Evolutionary conservation across 108 stramenopile genomes (phyloP), one percentile per base, ranked within the genome.

Genomic region (Skeletonema grethae): DNA sequence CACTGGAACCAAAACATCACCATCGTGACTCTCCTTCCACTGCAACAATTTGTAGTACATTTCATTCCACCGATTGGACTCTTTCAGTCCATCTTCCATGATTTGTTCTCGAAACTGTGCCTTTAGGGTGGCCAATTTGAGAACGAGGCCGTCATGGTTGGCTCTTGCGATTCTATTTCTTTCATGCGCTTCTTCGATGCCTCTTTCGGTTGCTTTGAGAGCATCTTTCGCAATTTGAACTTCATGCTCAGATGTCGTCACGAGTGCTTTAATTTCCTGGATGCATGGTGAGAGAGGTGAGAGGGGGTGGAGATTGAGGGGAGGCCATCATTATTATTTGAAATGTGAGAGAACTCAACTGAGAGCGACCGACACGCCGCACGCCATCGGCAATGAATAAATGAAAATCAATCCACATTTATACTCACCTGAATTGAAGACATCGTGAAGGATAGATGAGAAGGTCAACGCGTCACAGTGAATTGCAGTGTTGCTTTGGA

Each of bases 1-100:
- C 30, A 50, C 50, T n/a, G 57, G 16, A 32, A 69, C 68, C n/a
- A 55, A 57, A 30, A 56, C 57, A 20, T 57, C 57, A 2, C 57
- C 68, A 16, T 58, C 57, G 13, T 58, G 15, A 35, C 10, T 34
- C 57, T 69, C 68, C 57, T 58, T 69, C 68, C 68, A 69, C 34
- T 57, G 30, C 35, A 69, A 12, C 20, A 69, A 58, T 59, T 57
- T 57, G 5, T 30, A 30, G 29, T 69, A 69, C 68, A 69, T 69
- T 11, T 58, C 68, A 39, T 69, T 69, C 68, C 68, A 69, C n/a
- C 68, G 68, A 59, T 56, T 57, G 5, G 22, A 20, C 59, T 60
- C 31, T 1, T 20, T n/a, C 7, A 60, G 59, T 15, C 35, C 35
- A n/a, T 60, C 59, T 30, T 60, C 59, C 59, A 31, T 60, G 59